Evolutionary conservation across 768 basidiomycete species (phyloP), one percentile per base, ranked within the genome.

Genomic region (Hygrocybe punicea): DNA sequence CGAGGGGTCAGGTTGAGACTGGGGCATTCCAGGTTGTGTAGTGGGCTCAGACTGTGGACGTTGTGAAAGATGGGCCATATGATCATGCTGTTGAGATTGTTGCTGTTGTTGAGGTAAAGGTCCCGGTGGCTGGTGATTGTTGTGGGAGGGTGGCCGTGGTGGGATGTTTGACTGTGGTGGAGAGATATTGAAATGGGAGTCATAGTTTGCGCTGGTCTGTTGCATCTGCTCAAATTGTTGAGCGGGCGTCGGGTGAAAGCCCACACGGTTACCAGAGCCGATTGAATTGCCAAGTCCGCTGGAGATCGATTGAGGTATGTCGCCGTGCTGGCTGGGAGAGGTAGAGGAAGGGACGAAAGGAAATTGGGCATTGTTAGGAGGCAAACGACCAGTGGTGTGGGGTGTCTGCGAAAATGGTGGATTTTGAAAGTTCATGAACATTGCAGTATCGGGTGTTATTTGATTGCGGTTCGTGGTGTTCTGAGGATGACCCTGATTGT

Each of bases 31-130:
- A 40, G 79, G 77, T 3, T 65, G 74, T 17, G 69, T 72, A 56
- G 82, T 83, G 2, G 81, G 83, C 57, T 86, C 86, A 3, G 84
- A 85, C 51, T 81, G 84, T 21, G 84, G 84, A 39, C 82, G 76
- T 60, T 74, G 80, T 2, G 72, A 60, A 52, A 65, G 71, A 67
- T 77, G 36, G 14, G n/a, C 37, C 37, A 57, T 53, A 53, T 74
- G 74, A 65, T 84, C 81, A 14, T 69, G 65, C n/a, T 73, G 74
- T 45, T 73, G 76, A 4, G 79, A 77, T 42, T 63, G 66, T 39
- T 65, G 65, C 50, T 74, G 68, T 56, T 69, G 70, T 69, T 29
- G 46, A 62, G 55, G 56, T 62, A 70, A 56, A 69, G 76, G 64
- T 63, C 65, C 34, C 5, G 57, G 48, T 29, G 53, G 36, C 4